Evolutionary conservation across 176 grass and related monocot genomes (phyloP).

Genomic region (sorghum (Sorghum bicolor)): Sorghum_bicolor_NCBIv3 NC_012870.2:6357001-6357500

Average conservation of each 20-base stretch:
- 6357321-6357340: neutral
- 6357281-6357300: neutral
- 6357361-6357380: slow-evolving; percentile 56
- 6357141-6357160: neutral
- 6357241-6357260: neutral
- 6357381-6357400: slow-evolving; percentile 52
- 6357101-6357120: neutral
- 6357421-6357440: slow-evolving; percentile 65
- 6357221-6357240: neutral
- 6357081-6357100: neutral
- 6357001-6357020: too few species aligned
- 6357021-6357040: too few species aligned
- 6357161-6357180: neutral
- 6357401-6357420: slow-evolving; percentile 18
- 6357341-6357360: neutral
- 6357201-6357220: neutral
- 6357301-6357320: neutral
- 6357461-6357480: slow-evolving; percentile 57
- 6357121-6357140: neutral
- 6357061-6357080: neutral
- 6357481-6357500: slow-evolving; percentile 65
- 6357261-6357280: neutral
- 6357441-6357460: slow-evolving; percentile 31
- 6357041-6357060: neutral
- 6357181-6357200: neutral